phyloP scores from a whole-genome alignment of 2,329 filamentous ascomycete genomes.

The Chalaropsis thielavioides region DNA sequence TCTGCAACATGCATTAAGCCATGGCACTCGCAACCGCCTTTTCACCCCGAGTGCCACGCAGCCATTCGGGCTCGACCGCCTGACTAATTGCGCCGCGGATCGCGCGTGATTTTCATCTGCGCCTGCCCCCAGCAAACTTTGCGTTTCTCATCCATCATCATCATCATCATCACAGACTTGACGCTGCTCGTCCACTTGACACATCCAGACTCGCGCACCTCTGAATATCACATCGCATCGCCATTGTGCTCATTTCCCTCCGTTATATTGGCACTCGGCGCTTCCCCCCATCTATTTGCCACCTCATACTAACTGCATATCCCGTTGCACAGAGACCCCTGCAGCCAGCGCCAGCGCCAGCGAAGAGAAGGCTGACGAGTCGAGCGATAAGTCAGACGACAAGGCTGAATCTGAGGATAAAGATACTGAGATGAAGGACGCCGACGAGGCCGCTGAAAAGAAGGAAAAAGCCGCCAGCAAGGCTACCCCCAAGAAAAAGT shows the following conservation, averaged over 20 bases:
- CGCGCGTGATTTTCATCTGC: constrained; percentile 7
- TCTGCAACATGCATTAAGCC: not conserved
- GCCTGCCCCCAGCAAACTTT: not conserved
- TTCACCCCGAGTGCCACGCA: not conserved
- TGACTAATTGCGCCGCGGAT: constrained; percentile 17
- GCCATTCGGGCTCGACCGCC: not conserved
- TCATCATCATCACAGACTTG: not conserved
- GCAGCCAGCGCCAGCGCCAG: constrained; percentile 7
- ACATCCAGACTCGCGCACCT: not conserved
- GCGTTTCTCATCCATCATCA: not conserved
- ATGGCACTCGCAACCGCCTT: not conserved
- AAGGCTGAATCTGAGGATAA: constrained; percentile 16
- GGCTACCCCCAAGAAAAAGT: constrained; percentile 50
- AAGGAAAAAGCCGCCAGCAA: constrained; percentile 30
- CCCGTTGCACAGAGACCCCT: constrained; percentile 19
- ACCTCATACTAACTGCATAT: not conserved
- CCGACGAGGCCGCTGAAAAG: constrained; percentile 27
- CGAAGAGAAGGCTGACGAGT: constrained; percentile 8
- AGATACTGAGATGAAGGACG: constrained; percentile 19
- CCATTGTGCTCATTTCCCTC: not conserved
- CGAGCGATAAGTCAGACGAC: constrained; percentile 14
- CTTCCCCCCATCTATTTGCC: not conserved
- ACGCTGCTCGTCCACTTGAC: not conserved
- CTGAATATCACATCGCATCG: not conserved
- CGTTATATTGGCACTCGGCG: not conserved